These are phyloP conservation scores for Colletotrichum endophyticum DNA, from an alignment of 2,329 filamentous ascomycete genomes.

Conservation along the genomic window DNA sequence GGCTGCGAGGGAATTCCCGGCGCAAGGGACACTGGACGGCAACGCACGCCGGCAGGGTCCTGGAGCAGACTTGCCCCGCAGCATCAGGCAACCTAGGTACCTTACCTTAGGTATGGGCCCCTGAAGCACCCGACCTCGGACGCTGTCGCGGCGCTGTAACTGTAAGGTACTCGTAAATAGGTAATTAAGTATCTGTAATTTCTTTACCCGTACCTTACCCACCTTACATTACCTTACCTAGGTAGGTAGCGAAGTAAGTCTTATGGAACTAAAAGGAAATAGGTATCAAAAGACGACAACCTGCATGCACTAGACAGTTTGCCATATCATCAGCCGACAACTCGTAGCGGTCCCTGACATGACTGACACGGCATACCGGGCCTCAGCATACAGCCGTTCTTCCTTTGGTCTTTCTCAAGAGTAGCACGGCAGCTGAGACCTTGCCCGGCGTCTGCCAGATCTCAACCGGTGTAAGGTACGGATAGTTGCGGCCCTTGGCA, in stretches of 20 bases:
- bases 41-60: not conserved
- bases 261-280: not conserved
- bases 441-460: not conserved
- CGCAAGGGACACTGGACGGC: not conserved
- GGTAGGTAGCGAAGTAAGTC: not conserved
- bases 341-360: not conserved
- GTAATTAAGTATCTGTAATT: not conserved
- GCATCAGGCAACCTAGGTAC: not conserved
- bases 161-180: not conserved
- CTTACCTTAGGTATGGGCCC: not conserved
- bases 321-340: not conserved
- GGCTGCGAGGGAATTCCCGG: conserved; percentile 14
- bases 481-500: not conserved
- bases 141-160: not conserved
- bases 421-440: not conserved
- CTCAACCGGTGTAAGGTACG: not conserved
- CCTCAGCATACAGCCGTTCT: not conserved
- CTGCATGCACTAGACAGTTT: not conserved
- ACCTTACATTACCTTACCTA: not conserved
- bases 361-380: not conserved
- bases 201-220: not conserved
- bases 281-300: not conserved
- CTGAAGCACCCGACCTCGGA: not conserved
- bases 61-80: not conserved
- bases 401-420: not conserved